phyloP scores from a whole-genome alignment of 768 basidiomycete genomes.

The Pleurotus salmoneostramineus region DNA sequence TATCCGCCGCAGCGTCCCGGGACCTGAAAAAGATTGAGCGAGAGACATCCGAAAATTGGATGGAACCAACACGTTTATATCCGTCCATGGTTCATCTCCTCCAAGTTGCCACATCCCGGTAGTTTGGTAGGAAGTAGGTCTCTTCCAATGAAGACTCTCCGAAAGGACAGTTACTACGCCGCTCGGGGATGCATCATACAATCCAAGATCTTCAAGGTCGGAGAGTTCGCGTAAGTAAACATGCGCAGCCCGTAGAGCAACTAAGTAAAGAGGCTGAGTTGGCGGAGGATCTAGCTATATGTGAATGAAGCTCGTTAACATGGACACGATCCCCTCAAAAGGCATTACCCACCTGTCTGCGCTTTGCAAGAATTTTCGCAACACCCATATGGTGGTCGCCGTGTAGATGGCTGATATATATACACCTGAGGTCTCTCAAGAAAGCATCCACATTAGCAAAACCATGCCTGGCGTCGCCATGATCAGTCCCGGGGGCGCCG shows the following conservation, averaged over 20 bases:
- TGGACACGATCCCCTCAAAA: background rate
- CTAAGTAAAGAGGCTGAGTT: conserved; percentile 62
- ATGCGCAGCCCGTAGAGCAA: conserved; percentile 53
- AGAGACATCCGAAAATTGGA: background rate
- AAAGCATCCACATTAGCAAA: conserved; percentile 16
- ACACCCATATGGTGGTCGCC: conserved; percentile 91
- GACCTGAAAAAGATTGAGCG: conserved; percentile 31
- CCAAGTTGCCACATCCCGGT: conserved; percentile 39
- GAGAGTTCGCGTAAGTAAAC: conserved; percentile 70
- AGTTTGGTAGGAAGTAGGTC: conserved; percentile 29
- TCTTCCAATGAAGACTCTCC: conserved; percentile 50
- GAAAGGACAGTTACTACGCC: conserved; percentile 54
- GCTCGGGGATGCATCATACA: conserved; percentile 41
- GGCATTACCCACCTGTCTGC: conserved; percentile 51
- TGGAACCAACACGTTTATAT: conserved; percentile 30
- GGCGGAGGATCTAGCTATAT: conserved; percentile 62
- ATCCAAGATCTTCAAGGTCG: conserved; percentile 68
- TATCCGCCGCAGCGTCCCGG: conserved; percentile 28
- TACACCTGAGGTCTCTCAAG: conserved; percentile 67
- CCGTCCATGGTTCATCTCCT: conserved; percentile 42
- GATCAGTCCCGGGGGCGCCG: conserved; percentile 40
- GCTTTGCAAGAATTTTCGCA: conserved; percentile 65
- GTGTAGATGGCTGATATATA: conserved; percentile 89
- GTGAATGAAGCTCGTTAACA: background rate
- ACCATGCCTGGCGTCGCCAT: conserved; percentile 43